Base-by-base conservation (phyloP, 495 filamentous ascomycete species). In the Amniculicola lignicola region DNA sequence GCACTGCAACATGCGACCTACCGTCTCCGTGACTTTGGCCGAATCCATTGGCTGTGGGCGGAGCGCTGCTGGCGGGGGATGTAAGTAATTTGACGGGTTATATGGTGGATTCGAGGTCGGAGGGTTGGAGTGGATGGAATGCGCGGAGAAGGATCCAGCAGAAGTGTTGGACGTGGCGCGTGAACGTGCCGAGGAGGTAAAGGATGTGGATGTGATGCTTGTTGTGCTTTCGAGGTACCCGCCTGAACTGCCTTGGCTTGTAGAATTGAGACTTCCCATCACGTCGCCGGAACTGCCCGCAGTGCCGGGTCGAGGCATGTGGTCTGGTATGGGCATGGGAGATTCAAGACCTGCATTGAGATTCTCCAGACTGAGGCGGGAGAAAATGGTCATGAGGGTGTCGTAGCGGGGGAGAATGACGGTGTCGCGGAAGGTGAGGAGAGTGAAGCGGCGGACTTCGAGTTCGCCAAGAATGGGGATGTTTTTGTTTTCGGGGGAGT, bases 1-100 rank as follows among this genome's bases (percentile, higher is more conserved):
- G 67, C 94, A 98, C 72, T 98, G 93, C 56, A 98, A 78, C 90
- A 98, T 94, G 51, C 94, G 78, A 1, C 89, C 93, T 7, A 95
- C 92, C 48, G 89, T 95, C 55, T 96, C 90, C 12, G 93, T 96
- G 22, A 95, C 79, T 54, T 91, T 84, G 21, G 90, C 88, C n/a
- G 82, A 83, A 62, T 90, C 88, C 57, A 82, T 77, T 16, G 64
- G 64, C 52, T 42, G 60, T 11, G 62, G 43, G n/a, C 54, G 56
- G 11, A 59, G 42, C 1, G 47, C 15, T 3, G 52, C 38, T 3
- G 54, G 61, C 27, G 60, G 16, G 21, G 7, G n/a, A 23, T 22
- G 12, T 41, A 29, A 7, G 15, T 25, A 45, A 7, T 33, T 7
- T n/a, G 7, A n/a, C 23, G 55, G n/a, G 22, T 43, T 50, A n/a